Evolutionary conservation across 495 filamentous ascomycete species (phyloP).

Genomic region (Penicillium manginii): DNA sequence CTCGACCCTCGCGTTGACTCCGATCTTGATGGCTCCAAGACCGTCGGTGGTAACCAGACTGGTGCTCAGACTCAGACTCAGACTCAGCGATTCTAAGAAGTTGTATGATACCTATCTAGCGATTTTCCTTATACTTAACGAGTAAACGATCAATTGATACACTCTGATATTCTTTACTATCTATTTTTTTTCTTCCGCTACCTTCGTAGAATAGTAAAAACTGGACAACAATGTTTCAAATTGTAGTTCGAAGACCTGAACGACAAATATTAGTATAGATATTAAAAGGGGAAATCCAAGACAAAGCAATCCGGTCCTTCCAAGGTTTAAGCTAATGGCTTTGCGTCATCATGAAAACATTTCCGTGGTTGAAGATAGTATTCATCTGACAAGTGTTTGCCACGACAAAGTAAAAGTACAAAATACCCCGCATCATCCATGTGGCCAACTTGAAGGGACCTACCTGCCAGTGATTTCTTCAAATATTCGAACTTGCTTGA

Average conservation of each 20-base stretch:
- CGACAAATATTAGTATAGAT: not conserved
- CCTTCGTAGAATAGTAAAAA: too few relatives aligned
- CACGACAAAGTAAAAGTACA: not conserved
- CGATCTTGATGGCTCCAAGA: slow-evolving; percentile 25
- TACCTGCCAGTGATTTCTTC: too few relatives aligned
- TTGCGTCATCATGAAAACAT: not conserved
- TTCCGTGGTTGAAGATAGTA: not conserved
- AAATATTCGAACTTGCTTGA: too few relatives aligned
- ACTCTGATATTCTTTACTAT: not conserved
- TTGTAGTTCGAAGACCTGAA: not conserved
- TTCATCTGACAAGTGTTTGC: not conserved
- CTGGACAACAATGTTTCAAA: too few relatives aligned
- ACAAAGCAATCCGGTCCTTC: too few relatives aligned
- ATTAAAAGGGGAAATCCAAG: too few relatives aligned
- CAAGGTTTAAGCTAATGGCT: too few relatives aligned
- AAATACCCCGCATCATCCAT: not conserved
- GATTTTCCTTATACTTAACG: slow-evolving; percentile 6
- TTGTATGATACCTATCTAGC: slow-evolving; percentile 14
- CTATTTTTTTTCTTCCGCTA: too few relatives aligned
- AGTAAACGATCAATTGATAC: slow-evolving; percentile 3
- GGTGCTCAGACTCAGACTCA: not conserved
- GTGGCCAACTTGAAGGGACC: not conserved
- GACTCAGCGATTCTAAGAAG: slow-evolving; percentile 20
- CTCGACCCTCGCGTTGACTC: slow-evolving; percentile 45
- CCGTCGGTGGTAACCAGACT: slow-evolving; percentile 8